These are phyloP conservation scores for Phytopythium delawarense DNA, from an alignment of 352 stramenopile genomes.

Conservation along the genomic window DNA sequence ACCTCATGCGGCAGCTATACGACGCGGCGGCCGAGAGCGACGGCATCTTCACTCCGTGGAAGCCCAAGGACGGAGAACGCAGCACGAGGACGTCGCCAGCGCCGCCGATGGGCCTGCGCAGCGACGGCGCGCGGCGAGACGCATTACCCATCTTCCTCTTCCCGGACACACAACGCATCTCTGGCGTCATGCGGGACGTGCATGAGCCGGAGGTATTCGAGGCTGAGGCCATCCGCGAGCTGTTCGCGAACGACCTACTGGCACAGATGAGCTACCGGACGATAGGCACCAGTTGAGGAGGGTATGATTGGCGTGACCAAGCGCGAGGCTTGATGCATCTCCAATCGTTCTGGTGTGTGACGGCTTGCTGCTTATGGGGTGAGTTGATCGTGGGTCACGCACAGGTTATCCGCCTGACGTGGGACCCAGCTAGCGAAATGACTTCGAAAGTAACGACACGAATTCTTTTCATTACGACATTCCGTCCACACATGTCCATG, in stretches of 20 bases:
- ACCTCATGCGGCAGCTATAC: constrained; percentile 75
- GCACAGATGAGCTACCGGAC: constrained; percentile 21
- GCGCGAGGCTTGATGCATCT: too few species aligned
- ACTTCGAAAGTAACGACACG: too few species aligned
- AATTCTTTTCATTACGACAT: too few species aligned
- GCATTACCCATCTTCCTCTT: constrained; percentile 70
- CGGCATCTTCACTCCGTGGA: constrained; percentile 55
- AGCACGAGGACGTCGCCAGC: constrained; percentile 20
- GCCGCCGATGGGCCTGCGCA: constrained; percentile 35
- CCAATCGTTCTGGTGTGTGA: too few species aligned
- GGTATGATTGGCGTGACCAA: background rate
- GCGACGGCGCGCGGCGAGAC: constrained; percentile 31
- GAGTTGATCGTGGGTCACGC: background rate
- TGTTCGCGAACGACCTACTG: constrained; percentile 35
- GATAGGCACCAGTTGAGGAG: background rate
- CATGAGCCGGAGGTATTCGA: constrained; percentile 59
- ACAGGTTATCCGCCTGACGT: background rate
- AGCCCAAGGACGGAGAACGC: constrained; percentile 23
- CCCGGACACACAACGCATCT: constrained; percentile 62
- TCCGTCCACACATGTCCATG: too few species aligned
- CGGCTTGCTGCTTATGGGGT: too few species aligned
- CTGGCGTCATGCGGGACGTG: constrained; percentile 32
- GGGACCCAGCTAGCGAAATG: too few species aligned
- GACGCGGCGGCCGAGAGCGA: constrained; percentile 63
- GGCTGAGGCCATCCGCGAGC: constrained; percentile 34